These are phyloP conservation scores for Zostera marina DNA, from an alignment of 116 monocot species.

Conservation along the genomic window DNA sequence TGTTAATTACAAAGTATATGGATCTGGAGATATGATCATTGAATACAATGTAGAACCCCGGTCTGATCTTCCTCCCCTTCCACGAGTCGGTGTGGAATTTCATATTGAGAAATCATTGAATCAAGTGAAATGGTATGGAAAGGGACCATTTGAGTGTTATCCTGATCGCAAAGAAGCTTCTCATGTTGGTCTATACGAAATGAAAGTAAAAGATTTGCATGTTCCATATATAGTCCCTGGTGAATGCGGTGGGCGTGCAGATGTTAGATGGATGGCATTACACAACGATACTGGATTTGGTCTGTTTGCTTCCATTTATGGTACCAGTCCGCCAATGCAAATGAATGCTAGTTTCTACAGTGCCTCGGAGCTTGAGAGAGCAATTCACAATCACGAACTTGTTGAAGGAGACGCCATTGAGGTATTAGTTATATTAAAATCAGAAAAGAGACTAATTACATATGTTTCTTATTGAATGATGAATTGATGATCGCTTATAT, in stretches of 20 bases:
- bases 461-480: too few relatives aligned
- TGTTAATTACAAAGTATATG: slow-evolving; percentile 41
- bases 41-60: slow-evolving; percentile 47
- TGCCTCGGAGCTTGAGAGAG: slow-evolving; percentile 61
- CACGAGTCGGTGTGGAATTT: slow-evolving; percentile 70
- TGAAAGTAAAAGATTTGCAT: slow-evolving; percentile 53
- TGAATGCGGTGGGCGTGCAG: slow-evolving; percentile 71
- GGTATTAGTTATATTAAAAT: slow-evolving; percentile 21
- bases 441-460: too few relatives aligned
- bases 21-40: slow-evolving; percentile 61
- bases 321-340: slow-evolving; percentile 64
- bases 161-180: slow-evolving; percentile 91
- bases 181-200: slow-evolving; percentile 62
- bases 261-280: slow-evolving; percentile 79
- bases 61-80: slow-evolving; percentile 68
- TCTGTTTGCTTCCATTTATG: slow-evolving; percentile 66
- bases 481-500: too few relatives aligned
- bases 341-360: slow-evolving; percentile 86
- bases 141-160: slow-evolving; percentile 94
- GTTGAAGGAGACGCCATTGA: slow-evolving; percentile 67
- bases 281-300: slow-evolving; percentile 41
- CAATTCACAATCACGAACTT: slow-evolving; percentile 64
- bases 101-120: slow-evolving; percentile 42
- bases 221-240: slow-evolving; percentile 82
- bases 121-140: slow-evolving; percentile 77